Conservation (phyloP, 73 alveolate genomes). For the Stentor roeselii region DNA sequence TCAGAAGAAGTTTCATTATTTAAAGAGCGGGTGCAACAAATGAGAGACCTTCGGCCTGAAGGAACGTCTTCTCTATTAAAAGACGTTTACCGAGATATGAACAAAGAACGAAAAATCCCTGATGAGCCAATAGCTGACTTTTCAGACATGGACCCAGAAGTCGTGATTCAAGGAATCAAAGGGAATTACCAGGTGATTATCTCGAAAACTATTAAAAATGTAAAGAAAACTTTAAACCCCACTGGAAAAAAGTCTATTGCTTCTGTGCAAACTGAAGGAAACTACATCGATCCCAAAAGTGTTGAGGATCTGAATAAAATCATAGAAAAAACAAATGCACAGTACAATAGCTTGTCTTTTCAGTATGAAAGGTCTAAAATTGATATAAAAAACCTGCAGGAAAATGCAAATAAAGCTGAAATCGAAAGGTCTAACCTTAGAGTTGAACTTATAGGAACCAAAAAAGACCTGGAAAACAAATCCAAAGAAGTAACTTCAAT, state of each 20-base stretch:
- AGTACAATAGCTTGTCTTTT: neutral
- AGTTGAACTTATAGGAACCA: neutral
- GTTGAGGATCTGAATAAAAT: neutral
- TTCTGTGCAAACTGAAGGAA: neutral
- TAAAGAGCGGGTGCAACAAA: neutral
- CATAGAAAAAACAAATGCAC: neutral
- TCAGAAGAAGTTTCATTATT: neutral
- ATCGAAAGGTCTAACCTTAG: neutral
- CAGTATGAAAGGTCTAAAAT: neutral
- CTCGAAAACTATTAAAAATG: neutral
- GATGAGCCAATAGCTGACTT: neutral
- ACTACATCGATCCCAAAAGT: neutral
- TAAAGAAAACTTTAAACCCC: neutral
- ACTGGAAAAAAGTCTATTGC: neutral
- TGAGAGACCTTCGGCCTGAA: neutral
- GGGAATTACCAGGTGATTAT: neutral
- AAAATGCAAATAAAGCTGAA: neutral
- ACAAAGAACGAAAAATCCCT: neutral
- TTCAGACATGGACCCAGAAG: neutral
- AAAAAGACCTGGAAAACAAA: neutral
- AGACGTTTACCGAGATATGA: neutral
- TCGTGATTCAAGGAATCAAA: neutral
- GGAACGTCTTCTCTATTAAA: neutral
- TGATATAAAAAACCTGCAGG: neutral
- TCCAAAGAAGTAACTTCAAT: neutral